Conservation (phyloP, 2,329 filamentous ascomycete genomes). For the Diaporthe citriasiana region DNA sequence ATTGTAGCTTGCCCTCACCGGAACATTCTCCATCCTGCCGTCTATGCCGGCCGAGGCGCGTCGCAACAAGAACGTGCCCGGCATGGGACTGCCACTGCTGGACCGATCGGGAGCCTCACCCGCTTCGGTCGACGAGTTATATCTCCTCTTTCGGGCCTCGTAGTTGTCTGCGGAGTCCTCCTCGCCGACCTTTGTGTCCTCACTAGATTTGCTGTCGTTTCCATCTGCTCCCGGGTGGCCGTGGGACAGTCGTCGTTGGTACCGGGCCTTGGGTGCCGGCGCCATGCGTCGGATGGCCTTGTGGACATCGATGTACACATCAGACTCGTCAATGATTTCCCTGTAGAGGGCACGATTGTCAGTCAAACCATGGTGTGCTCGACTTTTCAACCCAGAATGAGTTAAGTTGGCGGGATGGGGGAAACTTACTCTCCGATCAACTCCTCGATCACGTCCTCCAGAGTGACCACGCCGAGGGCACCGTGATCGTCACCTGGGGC, state of each 20-base stretch:
- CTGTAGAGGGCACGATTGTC: constrained; percentile 59
- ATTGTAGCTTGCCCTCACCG: constrained; percentile 72
- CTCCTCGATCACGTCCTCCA: constrained; percentile 99
- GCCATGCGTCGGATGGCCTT: constrained; percentile 94
- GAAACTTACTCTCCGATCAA: constrained; percentile 91
- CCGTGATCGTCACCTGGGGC: constrained; percentile 90
- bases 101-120: constrained; percentile 58
- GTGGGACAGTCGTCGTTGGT: constrained; percentile 55
- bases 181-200: constrained; percentile 48
- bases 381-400: background rate
- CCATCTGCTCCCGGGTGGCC: constrained; percentile 44
- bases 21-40: constrained; percentile 63
- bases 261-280: constrained; percentile 83
- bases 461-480: constrained; percentile 91
- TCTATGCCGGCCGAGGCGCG: constrained; percentile 69
- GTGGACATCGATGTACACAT: constrained; percentile 98
- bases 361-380: background rate
- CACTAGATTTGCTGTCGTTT: constrained; percentile 43
- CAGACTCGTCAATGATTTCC: constrained; percentile 98
- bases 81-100: constrained; percentile 61
- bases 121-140: constrained; percentile 54
- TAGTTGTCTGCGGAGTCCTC: constrained; percentile 46
- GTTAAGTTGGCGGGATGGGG: constrained; percentile 3
- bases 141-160: constrained; percentile 50
- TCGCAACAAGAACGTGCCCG: constrained; percentile 71